Conservation (phyloP, 306 rosid genomes). For the Acmispon strigosus region DNA sequence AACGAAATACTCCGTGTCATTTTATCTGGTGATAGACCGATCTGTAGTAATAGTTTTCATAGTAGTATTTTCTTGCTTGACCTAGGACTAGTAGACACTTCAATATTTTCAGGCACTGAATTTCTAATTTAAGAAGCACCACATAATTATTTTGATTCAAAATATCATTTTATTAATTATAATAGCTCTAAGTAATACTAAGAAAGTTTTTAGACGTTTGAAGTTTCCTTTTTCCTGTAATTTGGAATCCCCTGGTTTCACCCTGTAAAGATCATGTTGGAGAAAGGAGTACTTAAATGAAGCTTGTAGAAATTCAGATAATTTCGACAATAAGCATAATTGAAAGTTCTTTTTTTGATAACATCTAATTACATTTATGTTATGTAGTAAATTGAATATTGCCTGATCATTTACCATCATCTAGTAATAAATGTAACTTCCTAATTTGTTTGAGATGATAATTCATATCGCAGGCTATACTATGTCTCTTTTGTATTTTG, state of each 20-base stretch:
- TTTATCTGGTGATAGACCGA: constrained; percentile 62
- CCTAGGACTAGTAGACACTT: background rate
- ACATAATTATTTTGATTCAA: background rate
- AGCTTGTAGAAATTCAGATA: background rate
- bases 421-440: background rate
- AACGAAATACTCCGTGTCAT: constrained; percentile 56
- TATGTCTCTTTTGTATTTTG: constrained; percentile 64
- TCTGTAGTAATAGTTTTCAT: background rate
- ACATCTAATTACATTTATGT: background rate
- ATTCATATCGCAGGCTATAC: constrained; percentile 56
- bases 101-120: background rate
- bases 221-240: constrained; percentile 7
- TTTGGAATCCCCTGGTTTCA: background rate
- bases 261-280: background rate
- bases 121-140: constrained; percentile 2
- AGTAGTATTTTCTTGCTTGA: background rate
- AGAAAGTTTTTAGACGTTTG: background rate
- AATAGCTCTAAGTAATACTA: background rate
- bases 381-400: background rate
- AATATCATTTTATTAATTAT: background rate
- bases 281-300: constrained; percentile 1
- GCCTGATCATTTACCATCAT: background rate
- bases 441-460: constrained; percentile 16
- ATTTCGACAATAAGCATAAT: background rate
- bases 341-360: background rate